Evolutionary conservation across 441 rosid species (phyloP), one percentile per base, ranked within the genome.

Genomic region (Erodium chrysanthum): DNA sequence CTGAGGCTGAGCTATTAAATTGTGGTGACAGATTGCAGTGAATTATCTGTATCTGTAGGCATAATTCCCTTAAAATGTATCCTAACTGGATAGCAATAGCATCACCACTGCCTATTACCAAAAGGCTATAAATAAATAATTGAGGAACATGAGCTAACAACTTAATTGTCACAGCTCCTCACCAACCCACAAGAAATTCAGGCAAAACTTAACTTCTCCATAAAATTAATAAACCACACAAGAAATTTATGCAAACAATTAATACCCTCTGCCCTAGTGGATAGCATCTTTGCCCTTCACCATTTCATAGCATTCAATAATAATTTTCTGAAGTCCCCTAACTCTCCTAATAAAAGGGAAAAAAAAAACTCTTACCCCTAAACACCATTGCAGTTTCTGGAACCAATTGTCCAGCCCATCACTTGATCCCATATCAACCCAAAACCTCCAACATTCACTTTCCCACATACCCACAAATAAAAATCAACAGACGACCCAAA

Each of bases 141-240:
- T 3, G 29, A 25, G 29, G 29, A 25, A 25, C 29, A 25, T 25
- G 29, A 25, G 29, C 29, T 25, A 25, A 25, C 2, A 25, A 25
- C 29, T 25, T 25, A 25, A 25, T 25, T 25, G 3, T 3, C 29
- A 25, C 29, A 25, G 29, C 29, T 25, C 29, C 29, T 25, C 29
- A 25, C 29, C 29, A 25, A 25, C 29, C 29, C 29, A 25, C 29
- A 25, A 25, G 29, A 25, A 25, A 25, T 3, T 25, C 29, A 25
- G 29, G 29, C 29, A 25, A 25, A 25, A 25, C 3, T 25, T 25
- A n/a, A n/a, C n/a, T n/a, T n/a, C n/a, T n/a, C n/a, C n/a, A 68
- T 77, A 68, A 69, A 75, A 70, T 29, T 52, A 68, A 58, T 68
- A 67, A 63, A 62, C 14, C 40, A 70, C 17, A 74, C 20, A 21